Evolutionary conservation across 2,329 filamentous ascomycete species (phyloP).

Genomic region (Fusarium brevicatenulatum): DNA sequence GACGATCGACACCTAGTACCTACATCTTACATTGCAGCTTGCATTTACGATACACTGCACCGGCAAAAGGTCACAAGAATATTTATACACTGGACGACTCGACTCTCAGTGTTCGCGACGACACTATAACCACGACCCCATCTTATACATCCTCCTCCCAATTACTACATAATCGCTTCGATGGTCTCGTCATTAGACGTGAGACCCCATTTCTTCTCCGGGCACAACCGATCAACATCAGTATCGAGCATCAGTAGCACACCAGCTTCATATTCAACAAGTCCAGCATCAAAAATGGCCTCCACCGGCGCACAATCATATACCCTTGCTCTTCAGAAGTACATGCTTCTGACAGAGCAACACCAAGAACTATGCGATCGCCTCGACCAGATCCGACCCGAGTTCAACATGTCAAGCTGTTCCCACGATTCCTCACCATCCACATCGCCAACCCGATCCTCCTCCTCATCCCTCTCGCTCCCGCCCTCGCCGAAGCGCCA

Average conservation of each 20-base stretch:
- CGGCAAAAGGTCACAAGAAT: slow-evolving; percentile 13
- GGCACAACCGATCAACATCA: slow-evolving; percentile 41
- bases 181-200: slow-evolving; percentile 50
- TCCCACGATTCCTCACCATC: slow-evolving; percentile 62
- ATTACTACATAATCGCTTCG: slow-evolving; percentile 37
- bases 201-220: slow-evolving; percentile 42
- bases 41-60: slow-evolving; percentile 16
- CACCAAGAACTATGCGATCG: slow-evolving; percentile 63
- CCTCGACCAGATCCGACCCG: slow-evolving; percentile 62
- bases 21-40: slow-evolving; percentile 30
- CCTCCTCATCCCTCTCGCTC: slow-evolving; percentile 60
- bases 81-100: neutral
- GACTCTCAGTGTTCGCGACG: slow-evolving; percentile 18
- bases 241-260: slow-evolving; percentile 23
- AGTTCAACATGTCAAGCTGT: slow-evolving; percentile 47
- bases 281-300: slow-evolving; percentile 44
- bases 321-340: slow-evolving; percentile 63
- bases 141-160: neutral
- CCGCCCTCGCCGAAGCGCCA: slow-evolving; percentile 58
- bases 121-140: slow-evolving; percentile 11
- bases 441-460: slow-evolving; percentile 68
- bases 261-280: slow-evolving; percentile 2
- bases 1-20: slow-evolving; percentile 27
- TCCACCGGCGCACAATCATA: slow-evolving; percentile 47
- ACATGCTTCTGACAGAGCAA: slow-evolving; percentile 63